Base-by-base conservation (phyloP, 805 yeast genomes). In the Starmera caribaea region DNA sequence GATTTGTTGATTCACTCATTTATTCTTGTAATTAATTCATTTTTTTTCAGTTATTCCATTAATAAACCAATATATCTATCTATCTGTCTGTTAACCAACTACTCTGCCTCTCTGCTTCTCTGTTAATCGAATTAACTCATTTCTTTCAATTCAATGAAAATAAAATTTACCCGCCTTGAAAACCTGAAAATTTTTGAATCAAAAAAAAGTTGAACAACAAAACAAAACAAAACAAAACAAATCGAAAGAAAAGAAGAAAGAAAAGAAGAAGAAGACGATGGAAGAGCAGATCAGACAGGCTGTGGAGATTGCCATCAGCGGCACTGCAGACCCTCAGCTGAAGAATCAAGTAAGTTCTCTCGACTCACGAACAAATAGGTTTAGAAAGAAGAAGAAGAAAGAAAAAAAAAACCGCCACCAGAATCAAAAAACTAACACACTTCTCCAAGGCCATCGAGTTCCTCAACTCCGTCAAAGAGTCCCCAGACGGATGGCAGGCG, bases 401-500 rank as follows among this genome's bases (percentile, higher is more conserved):
- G 7, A 21, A 21, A 21, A 21, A 21, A 21, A 21, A 21, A 21
- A 21, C 4, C 24, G 24, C 24, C 24, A 21, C 24, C 24, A 21
- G 24, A 21, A 21, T 7, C 7, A 21, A 21, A 21, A 21, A 7
- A 21, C 24, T 21, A 21, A 13, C 32, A 10, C 30, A 30, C n/a
- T 30, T 4, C 15, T 16, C 4, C 16, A 33, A n/a, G 61, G 76
- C 76, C 11, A 57, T 71, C 35, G 59, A 61, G 34, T 71, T 63
- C 46, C 56, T 71, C 46, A 61, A 61, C 41, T 63, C 65, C 36
- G 59, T 71, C 38, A 65, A 65, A 45, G 51, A 56, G 9, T 68
- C 74, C 11, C 47, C 59, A 4, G 65, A 68, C 37, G 75, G 76
- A 27, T 69, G 74, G 71, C 69, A 59, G 41, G 54, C 69, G 8